Percentiles rank a stretch among this genome's conserved stretches.
These are phyloP conservation scores for Diaporthe vexans DNA, from an alignment of 2,329 filamentous ascomycete genomes.

Conservation along the genomic window DNA sequence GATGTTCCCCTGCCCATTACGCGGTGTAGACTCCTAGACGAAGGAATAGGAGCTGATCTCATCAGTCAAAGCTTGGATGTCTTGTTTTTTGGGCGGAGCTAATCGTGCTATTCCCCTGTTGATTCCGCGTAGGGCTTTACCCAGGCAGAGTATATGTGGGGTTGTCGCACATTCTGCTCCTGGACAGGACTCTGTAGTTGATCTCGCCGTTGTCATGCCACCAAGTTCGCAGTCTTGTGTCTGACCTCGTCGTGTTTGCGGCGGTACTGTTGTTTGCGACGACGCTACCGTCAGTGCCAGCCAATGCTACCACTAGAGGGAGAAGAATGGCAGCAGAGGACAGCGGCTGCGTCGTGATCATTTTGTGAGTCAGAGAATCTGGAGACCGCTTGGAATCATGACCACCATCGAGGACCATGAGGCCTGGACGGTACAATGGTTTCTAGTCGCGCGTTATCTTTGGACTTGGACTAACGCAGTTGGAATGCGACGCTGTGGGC, in stretches of 20 bases:
- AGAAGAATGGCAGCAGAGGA: not conserved
- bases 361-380: too few relatives aligned
- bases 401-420: not conserved
- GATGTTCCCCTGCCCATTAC: too few relatives aligned
- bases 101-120: too few relatives aligned
- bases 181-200: conserved; percentile 40
- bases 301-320: too few relatives aligned
- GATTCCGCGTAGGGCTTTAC: conserved; percentile 26
- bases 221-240: conserved; percentile 39
- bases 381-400: not conserved
- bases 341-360: not conserved
- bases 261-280: too few relatives aligned
- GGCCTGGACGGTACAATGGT: not conserved
- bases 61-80: too few relatives aligned
- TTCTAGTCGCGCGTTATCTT: not conserved
- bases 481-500: conserved; percentile 19
- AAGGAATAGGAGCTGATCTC: too few relatives aligned
- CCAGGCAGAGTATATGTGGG: conserved; percentile 42
- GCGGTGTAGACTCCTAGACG: too few relatives aligned
- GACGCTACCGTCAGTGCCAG: too few relatives aligned
- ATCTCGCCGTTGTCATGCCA: conserved; percentile 43
- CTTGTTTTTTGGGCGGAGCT: too few relatives aligned
- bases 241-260: not conserved
- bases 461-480: not conserved
- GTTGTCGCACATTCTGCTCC: conserved; percentile 41